A percentile compares a stretch with the other conserved stretches of the same genome.
Conservation (phyloP, 768 basidiomycete species). For the Lactarius evosmus region DNA sequence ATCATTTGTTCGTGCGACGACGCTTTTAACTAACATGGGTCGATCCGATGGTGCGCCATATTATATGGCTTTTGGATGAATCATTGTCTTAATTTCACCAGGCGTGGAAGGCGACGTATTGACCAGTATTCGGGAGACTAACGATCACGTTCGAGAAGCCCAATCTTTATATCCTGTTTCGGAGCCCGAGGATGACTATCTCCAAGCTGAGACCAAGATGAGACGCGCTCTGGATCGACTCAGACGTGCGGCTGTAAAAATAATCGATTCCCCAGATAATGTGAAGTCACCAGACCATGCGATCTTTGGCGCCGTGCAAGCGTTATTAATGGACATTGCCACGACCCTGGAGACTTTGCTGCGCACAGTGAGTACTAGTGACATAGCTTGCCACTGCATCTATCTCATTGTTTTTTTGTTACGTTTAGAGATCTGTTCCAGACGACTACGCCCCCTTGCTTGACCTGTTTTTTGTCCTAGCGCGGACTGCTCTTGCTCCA, state of each 20-base stretch:
- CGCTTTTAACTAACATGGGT: conserved; percentile 13
- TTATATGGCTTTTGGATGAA: background rate
- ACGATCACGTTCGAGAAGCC: conserved; percentile 9
- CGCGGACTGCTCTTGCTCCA: conserved; percentile 43
- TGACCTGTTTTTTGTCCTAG: conserved; percentile 55
- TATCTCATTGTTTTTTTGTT: background rate
- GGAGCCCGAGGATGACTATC: conserved; percentile 36
- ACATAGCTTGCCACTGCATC: background rate
- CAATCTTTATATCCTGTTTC: conserved; percentile 2
- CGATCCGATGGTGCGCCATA: conserved; percentile 16
- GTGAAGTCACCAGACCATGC: conserved; percentile 3
- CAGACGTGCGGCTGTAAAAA: conserved; percentile 47
- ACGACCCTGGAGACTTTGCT: conserved; percentile 12
- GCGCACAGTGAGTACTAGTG: conserved; percentile 1
- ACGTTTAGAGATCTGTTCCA: conserved; percentile 29
- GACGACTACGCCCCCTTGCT: conserved; percentile 45
- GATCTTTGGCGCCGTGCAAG: conserved; percentile 20
- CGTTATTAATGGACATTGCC: conserved; percentile 39
- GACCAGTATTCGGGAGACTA: conserved; percentile 18
- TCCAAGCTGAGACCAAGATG: conserved; percentile 48
- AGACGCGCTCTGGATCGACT: conserved; percentile 59
- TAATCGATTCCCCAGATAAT: conserved; percentile 39
- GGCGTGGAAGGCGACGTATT: conserved; percentile 13
- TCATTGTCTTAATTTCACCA: conserved; percentile 7
- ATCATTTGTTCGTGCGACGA: conserved; percentile 23